These are phyloP conservation scores for Xerocomus nothofagi DNA, from an alignment of 1,284 basidiomycete genomes.

Conservation along the genomic window DNA sequence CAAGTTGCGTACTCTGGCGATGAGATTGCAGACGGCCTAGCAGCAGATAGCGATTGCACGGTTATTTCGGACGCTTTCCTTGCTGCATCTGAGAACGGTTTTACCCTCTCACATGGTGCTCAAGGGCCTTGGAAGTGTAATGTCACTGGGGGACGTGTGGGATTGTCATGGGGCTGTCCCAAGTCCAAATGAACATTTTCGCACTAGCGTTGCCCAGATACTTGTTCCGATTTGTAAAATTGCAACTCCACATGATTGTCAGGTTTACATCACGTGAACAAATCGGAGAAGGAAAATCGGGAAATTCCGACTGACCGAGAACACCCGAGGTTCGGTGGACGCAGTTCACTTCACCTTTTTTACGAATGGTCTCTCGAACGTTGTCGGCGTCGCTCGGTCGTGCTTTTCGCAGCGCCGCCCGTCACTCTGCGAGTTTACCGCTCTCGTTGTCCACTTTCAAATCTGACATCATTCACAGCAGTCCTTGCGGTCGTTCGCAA, in stretches of 20 bases:
- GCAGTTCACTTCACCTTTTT: constrained; percentile 12
- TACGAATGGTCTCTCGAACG: constrained; percentile 62
- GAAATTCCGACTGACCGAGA: constrained; percentile 30
- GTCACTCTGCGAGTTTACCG: constrained; percentile 49
- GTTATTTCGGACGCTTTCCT: constrained; percentile 46
- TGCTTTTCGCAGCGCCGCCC: constrained; percentile 57
- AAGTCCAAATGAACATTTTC: not conserved
- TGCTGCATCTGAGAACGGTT: constrained; percentile 60
- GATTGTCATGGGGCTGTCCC: constrained; percentile 21
- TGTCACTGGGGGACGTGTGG: constrained; percentile 35
- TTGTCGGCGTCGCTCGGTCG: constrained; percentile 60
- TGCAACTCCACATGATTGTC: too few species aligned
- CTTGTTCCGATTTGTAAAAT: too few species aligned
- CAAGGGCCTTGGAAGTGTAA: constrained; percentile 42
- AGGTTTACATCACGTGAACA: constrained; percentile 7
- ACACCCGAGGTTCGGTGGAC: constrained; percentile 26
- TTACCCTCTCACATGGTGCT: constrained; percentile 35
- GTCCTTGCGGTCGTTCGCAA: constrained; percentile 63
- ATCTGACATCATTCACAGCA: constrained; percentile 28
- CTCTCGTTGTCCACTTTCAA: not conserved
- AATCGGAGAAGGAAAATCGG: constrained; percentile 28
- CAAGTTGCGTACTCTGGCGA: not conserved
- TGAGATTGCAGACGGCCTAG: constrained; percentile 3
- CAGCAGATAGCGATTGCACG: not conserved
- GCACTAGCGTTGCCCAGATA: too few species aligned